A percentile compares a stretch with the other conserved stretches of the same genome.
phyloP scores from a whole-genome alignment of 1,284 basidiomycete species.

The Ustilago hordei region DNA sequence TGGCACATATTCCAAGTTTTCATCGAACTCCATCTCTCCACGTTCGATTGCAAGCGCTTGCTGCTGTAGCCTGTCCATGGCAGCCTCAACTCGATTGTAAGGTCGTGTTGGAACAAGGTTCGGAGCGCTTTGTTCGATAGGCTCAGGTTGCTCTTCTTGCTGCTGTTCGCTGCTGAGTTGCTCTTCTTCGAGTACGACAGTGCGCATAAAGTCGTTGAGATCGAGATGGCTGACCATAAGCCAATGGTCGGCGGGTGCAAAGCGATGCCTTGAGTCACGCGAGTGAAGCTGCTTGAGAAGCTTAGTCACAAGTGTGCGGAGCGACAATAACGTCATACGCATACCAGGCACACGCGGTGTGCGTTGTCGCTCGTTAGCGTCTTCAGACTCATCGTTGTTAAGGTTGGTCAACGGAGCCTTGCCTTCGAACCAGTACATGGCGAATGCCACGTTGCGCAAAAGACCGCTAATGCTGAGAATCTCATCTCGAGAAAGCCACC shows the following conservation, averaged over 20 bases:
- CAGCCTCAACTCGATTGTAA: background rate
- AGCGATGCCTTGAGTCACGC: conserved; percentile 54
- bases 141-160: conserved; percentile 15
- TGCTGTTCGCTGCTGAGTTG: conserved; percentile 52
- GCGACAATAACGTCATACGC: conserved; percentile 47
- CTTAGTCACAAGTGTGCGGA: conserved; percentile 56
- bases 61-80: conserved; percentile 6
- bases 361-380: background rate
- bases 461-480: conserved; percentile 78
- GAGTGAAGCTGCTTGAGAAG: conserved; percentile 66
- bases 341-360: conserved; percentile 52
- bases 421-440: conserved; percentile 80
- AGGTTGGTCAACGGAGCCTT: conserved; percentile 43
- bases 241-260: conserved; percentile 78
- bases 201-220: conserved; percentile 86
- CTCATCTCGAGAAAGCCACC: conserved; percentile 80
- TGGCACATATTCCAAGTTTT: conserved; percentile 15
- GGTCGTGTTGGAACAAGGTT: background rate
- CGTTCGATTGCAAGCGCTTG: background rate
- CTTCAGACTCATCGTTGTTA: conserved; percentile 15
- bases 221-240: conserved; percentile 79
- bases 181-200: conserved; percentile 75
- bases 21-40: conserved; percentile 13
- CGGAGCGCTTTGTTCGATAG: background rate
- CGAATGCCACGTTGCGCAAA: conserved; percentile 82